Conservation (phyloP, 306 rosid species). For the Quercus ilex region DNA sequence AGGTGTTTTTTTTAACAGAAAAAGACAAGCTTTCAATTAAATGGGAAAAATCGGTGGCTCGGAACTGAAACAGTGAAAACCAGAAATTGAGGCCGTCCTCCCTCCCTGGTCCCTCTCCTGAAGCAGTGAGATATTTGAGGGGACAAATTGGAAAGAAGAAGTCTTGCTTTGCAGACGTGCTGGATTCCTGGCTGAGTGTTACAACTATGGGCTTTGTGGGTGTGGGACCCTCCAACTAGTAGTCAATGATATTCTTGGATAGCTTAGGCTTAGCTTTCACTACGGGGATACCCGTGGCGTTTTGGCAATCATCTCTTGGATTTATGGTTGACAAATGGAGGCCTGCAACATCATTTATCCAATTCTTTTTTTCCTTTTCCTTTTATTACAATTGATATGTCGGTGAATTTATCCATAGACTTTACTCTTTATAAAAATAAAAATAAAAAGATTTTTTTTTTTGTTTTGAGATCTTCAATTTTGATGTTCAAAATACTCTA, state of each 20-base stretch:
- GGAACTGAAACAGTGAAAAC: not conserved
- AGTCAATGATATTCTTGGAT: not conserved
- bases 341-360: not conserved
- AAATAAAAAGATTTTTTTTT: no score
- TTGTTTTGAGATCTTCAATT: no score
- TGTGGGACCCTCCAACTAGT: conserved; percentile 14
- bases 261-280: not conserved
- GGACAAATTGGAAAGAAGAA: not conserved
- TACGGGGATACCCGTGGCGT: conserved; percentile 22
- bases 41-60: not conserved
- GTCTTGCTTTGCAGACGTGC: not conserved
- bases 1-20: no score
- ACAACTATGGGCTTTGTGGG: not conserved
- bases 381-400: no score
- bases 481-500: no score
- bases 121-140: not conserved
- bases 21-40: no score
- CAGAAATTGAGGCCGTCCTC: not conserved
- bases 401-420: no score
- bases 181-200: not conserved
- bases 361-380: no score
- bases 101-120: no score
- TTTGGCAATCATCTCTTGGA: not conserved
- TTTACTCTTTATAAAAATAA: no score
- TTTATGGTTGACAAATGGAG: not conserved